Conservation (phyloP, 306 rosid genomes). For the Casuarina equisetifolia region DNA sequence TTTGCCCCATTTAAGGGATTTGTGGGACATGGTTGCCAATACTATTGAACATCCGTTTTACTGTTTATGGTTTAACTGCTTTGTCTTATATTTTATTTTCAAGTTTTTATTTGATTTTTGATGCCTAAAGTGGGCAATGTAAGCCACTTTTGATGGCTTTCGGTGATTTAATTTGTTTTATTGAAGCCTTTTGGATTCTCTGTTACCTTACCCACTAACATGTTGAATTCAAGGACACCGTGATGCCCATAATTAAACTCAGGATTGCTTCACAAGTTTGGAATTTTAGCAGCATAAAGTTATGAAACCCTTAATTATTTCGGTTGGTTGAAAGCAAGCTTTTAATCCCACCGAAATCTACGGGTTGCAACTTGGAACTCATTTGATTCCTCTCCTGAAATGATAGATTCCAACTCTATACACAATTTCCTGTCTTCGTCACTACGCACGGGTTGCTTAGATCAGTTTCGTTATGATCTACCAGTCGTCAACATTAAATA, state of each 20-base stretch:
- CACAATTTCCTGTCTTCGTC: too few relatives aligned
- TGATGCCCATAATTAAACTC: background rate
- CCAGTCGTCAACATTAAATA: too few relatives aligned
- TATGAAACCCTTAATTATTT: background rate
- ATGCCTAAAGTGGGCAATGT: background rate
- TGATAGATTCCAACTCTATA: background rate
- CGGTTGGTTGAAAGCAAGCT: background rate
- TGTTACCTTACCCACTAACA: background rate
- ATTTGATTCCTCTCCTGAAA: background rate
- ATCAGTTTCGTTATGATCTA: background rate
- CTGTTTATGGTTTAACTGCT: background rate
- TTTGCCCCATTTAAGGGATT: background rate
- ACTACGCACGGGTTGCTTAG: background rate
- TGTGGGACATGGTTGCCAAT: background rate
- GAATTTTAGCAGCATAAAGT: background rate
- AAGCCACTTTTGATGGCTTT: background rate
- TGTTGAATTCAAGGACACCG: background rate
- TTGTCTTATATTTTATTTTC: background rate
- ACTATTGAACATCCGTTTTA: background rate
- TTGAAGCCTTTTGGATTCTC: background rate
- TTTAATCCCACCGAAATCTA: background rate
- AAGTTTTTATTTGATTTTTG: background rate
- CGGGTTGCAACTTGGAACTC: background rate
- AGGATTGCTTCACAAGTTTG: background rate
- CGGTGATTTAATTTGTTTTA: background rate